Evolutionary conservation across 2,329 filamentous ascomycete genomes (phyloP).

Genomic region (Lecanicillium sp.): DNA sequence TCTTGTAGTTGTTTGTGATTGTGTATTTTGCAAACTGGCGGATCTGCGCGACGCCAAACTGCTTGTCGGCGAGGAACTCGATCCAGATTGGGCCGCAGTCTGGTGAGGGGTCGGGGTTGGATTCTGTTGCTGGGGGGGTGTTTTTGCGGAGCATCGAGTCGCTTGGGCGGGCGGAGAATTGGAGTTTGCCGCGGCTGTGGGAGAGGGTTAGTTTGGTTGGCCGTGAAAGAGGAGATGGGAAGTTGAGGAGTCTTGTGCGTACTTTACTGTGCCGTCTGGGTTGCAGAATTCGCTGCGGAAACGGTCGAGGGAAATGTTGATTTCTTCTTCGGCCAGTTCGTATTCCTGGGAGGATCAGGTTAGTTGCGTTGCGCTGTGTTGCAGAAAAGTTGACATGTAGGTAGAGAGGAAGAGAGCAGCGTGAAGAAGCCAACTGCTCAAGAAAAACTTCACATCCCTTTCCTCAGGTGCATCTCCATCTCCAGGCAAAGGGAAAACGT

Average conservation of each 20-base stretch:
- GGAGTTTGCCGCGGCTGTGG: conserved; percentile 69
- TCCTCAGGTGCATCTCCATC: no score
- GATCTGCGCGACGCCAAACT: conserved; percentile 86
- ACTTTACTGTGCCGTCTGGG: conserved; percentile 69
- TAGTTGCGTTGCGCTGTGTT: no score
- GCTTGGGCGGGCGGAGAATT: conserved; percentile 80
- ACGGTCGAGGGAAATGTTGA: conserved; percentile 74
- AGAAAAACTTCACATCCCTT: no score
- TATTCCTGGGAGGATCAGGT: no score
- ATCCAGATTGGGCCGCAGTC: conserved; percentile 87
- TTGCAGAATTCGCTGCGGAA: conserved; percentile 69
- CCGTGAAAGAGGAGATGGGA: not conserved
- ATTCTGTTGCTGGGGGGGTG: conserved; percentile 60
- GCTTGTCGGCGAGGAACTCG: conserved; percentile 76
- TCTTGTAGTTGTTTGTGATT: conserved; percentile 71
- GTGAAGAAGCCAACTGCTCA: no score
- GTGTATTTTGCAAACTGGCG: conserved; percentile 82
- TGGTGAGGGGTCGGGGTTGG: conserved; percentile 60
- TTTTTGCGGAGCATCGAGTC: conserved; percentile 78
- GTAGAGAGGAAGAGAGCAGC: no score
- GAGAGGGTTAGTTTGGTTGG: conserved; percentile 3
- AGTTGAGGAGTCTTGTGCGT: conserved; percentile 18
- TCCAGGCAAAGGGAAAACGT: conserved; percentile 30
- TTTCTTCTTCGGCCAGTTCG: conserved; percentile 81
- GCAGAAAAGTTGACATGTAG: no score